Conservation (phyloP, 1,284 basidiomycete genomes). For the Ustilago sp. region DNA sequence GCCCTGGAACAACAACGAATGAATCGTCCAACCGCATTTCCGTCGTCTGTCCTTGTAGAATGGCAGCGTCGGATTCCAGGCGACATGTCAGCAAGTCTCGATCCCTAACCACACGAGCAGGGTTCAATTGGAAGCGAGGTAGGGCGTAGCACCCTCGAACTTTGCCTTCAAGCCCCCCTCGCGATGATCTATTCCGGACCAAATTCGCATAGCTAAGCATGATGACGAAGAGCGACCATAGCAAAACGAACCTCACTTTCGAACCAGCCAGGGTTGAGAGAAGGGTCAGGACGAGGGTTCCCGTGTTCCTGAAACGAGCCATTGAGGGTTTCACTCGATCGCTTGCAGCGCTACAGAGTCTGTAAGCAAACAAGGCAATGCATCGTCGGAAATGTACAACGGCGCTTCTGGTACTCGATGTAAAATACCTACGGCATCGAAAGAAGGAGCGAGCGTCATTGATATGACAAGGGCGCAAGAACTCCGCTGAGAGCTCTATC, state of each 20-base stretch:
- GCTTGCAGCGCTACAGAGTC: neutral
- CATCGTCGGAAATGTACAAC: neutral
- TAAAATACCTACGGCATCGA: neutral
- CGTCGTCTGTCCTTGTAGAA: neutral
- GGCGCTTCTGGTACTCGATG: neutral
- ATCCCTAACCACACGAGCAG: slow-evolving; percentile 6
- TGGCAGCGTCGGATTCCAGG: slow-evolving; percentile 7
- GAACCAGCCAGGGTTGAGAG: neutral
- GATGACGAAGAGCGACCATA: slow-evolving; percentile 3
- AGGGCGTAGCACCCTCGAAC: slow-evolving; percentile 9
- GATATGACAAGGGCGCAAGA: slow-evolving; percentile 3
- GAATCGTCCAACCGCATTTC: neutral
- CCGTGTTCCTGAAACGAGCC: neutral
- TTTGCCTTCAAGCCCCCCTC: neutral
- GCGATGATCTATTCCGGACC: neutral
- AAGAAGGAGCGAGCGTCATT: slow-evolving; percentile 1
- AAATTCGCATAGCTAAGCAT: neutral
- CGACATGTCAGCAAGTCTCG: slow-evolving; percentile 5
- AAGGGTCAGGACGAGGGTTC: neutral
- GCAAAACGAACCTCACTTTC: neutral
- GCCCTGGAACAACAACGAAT: neutral
- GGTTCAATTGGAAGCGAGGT: neutral
- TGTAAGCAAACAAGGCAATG: neutral
- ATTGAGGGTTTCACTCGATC: neutral
- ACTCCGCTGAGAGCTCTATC: slow-evolving; percentile 4